phyloP scores from a whole-genome alignment of 202 grass and related monocot genomes.

The Zizania palustris region DNA sequence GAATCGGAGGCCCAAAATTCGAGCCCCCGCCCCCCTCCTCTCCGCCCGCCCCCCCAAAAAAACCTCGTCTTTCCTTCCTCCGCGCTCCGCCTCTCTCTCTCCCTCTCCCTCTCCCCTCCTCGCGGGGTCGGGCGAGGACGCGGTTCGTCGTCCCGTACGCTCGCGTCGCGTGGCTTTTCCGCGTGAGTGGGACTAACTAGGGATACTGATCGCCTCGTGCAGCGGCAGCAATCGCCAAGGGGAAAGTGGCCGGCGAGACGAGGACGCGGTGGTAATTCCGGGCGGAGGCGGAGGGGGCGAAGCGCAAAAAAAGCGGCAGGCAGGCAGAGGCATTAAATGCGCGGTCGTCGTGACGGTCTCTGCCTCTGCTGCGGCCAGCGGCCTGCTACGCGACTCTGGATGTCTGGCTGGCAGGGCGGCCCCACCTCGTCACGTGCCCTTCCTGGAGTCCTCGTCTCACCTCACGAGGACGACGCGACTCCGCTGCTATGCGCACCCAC shows the following conservation, averaged over 20 bases:
- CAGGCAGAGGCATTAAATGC: slow-evolving; percentile 43
- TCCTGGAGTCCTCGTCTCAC: no score
- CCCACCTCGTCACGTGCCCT: neutral
- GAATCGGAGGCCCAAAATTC: neutral
- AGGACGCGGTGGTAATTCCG: neutral
- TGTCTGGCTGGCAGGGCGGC: neutral
- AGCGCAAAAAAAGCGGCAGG: neutral
- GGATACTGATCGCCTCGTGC: neutral
- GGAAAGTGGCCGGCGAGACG: slow-evolving; percentile 6
- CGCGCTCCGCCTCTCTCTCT: slow-evolving; percentile 12
- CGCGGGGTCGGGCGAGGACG: slow-evolving; percentile 11
- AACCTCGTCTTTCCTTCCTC: slow-evolving; percentile 10
- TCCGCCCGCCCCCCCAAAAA: neutral
- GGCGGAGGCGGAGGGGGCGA: neutral
- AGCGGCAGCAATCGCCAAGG: slow-evolving; percentile 18
- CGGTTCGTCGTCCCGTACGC: slow-evolving; percentile 44
- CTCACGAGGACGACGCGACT: neutral
- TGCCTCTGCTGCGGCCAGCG: slow-evolving; percentile 2
- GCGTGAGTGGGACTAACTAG: slow-evolving; percentile 20
- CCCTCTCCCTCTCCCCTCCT: neutral
- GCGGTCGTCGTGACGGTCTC: slow-evolving; percentile 32
- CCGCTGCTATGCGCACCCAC: no score
- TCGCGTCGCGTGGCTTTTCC: slow-evolving; percentile 45
- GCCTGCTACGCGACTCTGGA: neutral
- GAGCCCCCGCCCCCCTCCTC: neutral